Conservation (phyloP, 768 basidiomycete genomes). For the Mycena amicta region DNA sequence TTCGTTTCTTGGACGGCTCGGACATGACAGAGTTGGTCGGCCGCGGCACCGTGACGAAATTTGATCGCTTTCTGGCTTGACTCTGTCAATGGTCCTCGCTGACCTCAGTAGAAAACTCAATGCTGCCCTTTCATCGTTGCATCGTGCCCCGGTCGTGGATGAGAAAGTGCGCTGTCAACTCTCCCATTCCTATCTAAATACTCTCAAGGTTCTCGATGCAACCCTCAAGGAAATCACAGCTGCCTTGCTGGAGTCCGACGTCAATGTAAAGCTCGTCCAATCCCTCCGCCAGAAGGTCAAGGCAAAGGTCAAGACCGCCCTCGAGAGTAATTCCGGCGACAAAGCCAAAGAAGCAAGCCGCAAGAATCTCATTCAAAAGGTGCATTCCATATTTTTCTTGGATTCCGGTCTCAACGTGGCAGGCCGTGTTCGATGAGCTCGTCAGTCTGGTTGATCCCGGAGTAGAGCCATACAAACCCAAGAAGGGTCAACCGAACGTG, state of each 20-base stretch:
- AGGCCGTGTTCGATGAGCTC: slow-evolving; percentile 97
- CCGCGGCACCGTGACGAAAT: background rate
- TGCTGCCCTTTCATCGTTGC: slow-evolving; percentile 88
- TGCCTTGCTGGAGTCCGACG: slow-evolving; percentile 93
- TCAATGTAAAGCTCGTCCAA: slow-evolving; percentile 96
- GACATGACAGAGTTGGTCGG: slow-evolving; percentile 6
- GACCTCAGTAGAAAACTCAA: slow-evolving; percentile 95
- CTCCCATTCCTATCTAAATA: slow-evolving; percentile 4
- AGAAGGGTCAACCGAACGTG: slow-evolving; percentile 91
- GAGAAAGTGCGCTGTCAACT: slow-evolving; percentile 68
- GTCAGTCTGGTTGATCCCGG: slow-evolving; percentile 95
- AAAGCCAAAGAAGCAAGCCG: slow-evolving; percentile 80
- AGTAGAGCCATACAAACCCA: slow-evolving; percentile 93
- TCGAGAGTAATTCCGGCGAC: slow-evolving; percentile 66
- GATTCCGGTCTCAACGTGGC: slow-evolving; percentile 7
- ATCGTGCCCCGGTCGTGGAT: slow-evolving; percentile 83
- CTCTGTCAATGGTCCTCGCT: slow-evolving; percentile 82
- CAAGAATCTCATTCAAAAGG: slow-evolving; percentile 92
- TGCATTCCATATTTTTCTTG: slow-evolving; percentile 31
- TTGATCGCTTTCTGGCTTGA: slow-evolving; percentile 5
- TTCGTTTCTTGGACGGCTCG: slow-evolving; percentile 49
- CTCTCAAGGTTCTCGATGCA: slow-evolving; percentile 81
- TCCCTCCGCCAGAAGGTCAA: slow-evolving; percentile 88
- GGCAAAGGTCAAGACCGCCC: slow-evolving; percentile 79
- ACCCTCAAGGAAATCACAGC: slow-evolving; percentile 94